These are phyloP conservation scores for Phialophora tarda DNA, from an alignment of 2,329 filamentous ascomycete genomes.

Conservation along the genomic window DNA sequence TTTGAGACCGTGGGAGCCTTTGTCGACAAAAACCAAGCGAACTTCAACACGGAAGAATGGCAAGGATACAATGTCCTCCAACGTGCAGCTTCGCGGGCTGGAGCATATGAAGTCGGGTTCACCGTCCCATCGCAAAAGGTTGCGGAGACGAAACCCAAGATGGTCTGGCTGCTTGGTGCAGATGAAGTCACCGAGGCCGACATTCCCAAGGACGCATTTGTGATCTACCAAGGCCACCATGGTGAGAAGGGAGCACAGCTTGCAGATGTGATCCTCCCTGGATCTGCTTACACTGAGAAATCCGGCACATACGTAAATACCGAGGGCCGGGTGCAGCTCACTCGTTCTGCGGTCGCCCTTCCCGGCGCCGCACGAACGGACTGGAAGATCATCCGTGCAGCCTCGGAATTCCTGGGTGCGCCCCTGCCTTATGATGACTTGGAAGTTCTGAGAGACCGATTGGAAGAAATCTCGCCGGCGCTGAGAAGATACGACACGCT, in stretches of 20 bases:
- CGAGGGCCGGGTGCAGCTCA: slow-evolving; percentile 93
- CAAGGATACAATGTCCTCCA: slow-evolving; percentile 98
- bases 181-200: slow-evolving; percentile 86
- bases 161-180: slow-evolving; percentile 94
- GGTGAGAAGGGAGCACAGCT: slow-evolving; percentile 92
- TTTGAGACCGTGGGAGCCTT: slow-evolving; percentile 90
- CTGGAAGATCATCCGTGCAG: slow-evolving; percentile 98
- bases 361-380: slow-evolving; percentile 91
- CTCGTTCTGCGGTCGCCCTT: slow-evolving; percentile 83
- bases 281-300: slow-evolving; percentile 97
- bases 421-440: slow-evolving; percentile 94
- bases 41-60: slow-evolving; percentile 89
- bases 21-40: slow-evolving; percentile 88
- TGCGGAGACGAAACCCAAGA: slow-evolving; percentile 85
- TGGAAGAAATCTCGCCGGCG: slow-evolving; percentile 92
- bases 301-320: slow-evolving; percentile 96
- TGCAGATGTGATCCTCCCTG: slow-evolving; percentile 90
- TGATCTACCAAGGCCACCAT: slow-evolving; percentile 98
- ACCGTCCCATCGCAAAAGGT: slow-evolving; percentile 81
- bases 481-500: slow-evolving; percentile 89
- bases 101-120: slow-evolving; percentile 95
- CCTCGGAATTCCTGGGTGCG: slow-evolving; percentile 84
- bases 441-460: slow-evolving; percentile 84
- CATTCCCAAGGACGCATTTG: slow-evolving; percentile 93
- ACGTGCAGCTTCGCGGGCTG: slow-evolving; percentile 86